Conservation (phyloP, 768 basidiomycete species). For the Amanita pseudoporphyria region DNA sequence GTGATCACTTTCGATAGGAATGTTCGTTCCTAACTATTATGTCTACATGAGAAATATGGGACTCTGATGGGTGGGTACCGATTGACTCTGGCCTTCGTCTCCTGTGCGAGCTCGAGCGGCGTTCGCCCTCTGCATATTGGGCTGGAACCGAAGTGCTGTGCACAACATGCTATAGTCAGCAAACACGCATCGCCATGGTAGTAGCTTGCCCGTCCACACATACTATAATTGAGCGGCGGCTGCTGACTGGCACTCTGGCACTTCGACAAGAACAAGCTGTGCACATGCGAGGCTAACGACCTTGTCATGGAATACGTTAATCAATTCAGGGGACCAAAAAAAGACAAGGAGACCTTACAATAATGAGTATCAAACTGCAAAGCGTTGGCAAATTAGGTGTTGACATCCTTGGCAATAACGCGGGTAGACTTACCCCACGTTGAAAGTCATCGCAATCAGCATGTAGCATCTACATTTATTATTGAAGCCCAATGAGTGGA, state of each 20-base stretch:
- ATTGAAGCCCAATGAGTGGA: background rate
- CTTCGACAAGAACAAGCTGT: constrained; percentile 47
- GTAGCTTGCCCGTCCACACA: background rate
- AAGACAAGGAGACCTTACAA: constrained; percentile 21
- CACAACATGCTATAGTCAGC: background rate
- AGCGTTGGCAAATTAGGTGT: background rate
- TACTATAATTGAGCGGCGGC: background rate
- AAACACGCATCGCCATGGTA: background rate
- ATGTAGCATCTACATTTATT: constrained; percentile 46
- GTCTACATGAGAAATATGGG: constrained; percentile 60
- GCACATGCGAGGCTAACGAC: constrained; percentile 45
- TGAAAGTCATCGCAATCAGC: constrained; percentile 65
- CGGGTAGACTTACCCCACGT: constrained; percentile 44
- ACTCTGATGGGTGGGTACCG: constrained; percentile 53
- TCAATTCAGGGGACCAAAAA: background rate
- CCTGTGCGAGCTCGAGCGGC: constrained; percentile 29
- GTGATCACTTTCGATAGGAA: too few relatives aligned
- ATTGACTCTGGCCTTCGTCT: constrained; percentile 49
- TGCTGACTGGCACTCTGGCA: constrained; percentile 9
- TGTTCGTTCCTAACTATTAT: too few relatives aligned
- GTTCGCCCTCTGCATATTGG: constrained; percentile 12
- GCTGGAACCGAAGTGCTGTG: constrained; percentile 9
- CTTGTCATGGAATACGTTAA: constrained; percentile 22
- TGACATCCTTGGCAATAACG: background rate
- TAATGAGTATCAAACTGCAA: constrained; percentile 37